phyloP scores from a whole-genome alignment of 129 eudicot genomes.

The Lactuca saligna region DNA sequence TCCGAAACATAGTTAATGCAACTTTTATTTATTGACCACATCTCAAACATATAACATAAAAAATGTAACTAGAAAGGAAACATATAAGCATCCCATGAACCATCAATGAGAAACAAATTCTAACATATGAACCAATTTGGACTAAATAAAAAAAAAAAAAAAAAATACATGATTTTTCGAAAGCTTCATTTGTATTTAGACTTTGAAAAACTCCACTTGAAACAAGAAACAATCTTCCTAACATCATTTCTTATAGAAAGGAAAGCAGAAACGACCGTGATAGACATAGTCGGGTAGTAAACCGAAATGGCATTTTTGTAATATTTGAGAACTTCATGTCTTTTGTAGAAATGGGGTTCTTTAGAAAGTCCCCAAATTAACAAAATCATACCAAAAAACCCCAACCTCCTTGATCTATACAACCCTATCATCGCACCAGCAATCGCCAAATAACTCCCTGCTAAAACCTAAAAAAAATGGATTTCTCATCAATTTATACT shows the following conservation, averaged over 20 bases:
- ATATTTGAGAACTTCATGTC: slow-evolving; percentile 2
- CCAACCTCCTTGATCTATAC: slow-evolving; percentile 41
- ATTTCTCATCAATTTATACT: too few species aligned
- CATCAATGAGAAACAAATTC: neutral
- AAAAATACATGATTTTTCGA: neutral
- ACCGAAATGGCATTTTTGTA: slow-evolving; percentile 28
- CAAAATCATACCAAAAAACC: slow-evolving; percentile 53
- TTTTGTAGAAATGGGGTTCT: slow-evolving; percentile 24
- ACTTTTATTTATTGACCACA: neutral
- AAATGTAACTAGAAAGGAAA: neutral
- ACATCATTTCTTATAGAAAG: slow-evolving; percentile 48
- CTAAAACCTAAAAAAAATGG: slow-evolving; percentile 45
- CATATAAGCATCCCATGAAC: neutral
- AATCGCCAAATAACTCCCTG: slow-evolving; percentile 64
- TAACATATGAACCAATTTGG: slow-evolving; percentile 5
- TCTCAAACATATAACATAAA: neutral
- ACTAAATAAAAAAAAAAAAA: neutral
- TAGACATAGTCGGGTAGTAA: slow-evolving; percentile 42
- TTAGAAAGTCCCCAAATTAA: slow-evolving; percentile 48
- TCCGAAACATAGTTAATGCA: neutral
- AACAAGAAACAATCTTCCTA: slow-evolving; percentile 42
- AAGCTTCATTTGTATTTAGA: slow-evolving; percentile 42
- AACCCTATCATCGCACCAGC: slow-evolving; percentile 54
- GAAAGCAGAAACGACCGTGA: slow-evolving; percentile 45
- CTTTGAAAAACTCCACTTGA: slow-evolving; percentile 35